Percentiles rank a stretch among this genome's conserved stretches.
Conservation (phyloP, 164 flowering plant species). For the Vitis cinerea region DNA sequence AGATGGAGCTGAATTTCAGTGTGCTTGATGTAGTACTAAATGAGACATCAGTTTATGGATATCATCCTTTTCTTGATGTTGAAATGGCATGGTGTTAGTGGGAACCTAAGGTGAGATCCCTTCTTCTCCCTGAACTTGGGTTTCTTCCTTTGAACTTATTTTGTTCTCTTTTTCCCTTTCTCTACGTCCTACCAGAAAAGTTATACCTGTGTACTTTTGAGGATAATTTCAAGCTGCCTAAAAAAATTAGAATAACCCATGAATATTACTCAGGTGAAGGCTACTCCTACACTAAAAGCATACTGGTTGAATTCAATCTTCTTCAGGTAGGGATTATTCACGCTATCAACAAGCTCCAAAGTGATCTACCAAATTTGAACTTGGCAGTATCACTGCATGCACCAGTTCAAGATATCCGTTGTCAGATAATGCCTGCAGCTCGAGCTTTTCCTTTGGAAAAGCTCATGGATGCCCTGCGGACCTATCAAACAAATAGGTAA, state of each 20-base stretch:
- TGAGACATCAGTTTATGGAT: too few species aligned
- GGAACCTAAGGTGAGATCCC: too few species aligned
- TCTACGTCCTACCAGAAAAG: too few species aligned
- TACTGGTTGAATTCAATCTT: constrained; percentile 8
- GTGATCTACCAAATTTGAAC: constrained; percentile 82
- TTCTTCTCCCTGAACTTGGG: too few species aligned
- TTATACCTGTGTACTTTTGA: too few species aligned
- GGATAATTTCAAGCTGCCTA: too few species aligned
- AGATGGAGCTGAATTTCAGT: too few species aligned
- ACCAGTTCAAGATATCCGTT: constrained; percentile 89
- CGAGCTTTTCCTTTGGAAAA: constrained; percentile 86
- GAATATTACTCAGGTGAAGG: neutral
- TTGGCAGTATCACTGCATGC: constrained; percentile 99
- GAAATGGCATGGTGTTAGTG: too few species aligned
- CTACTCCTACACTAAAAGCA: neutral
- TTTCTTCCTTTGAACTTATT: too few species aligned
- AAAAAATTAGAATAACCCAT: neutral
- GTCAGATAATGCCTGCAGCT: constrained; percentile 98
- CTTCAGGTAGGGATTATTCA: constrained; percentile 87
- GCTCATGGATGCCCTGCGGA: constrained; percentile 70
- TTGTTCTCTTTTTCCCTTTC: too few species aligned
- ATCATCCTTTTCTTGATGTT: too few species aligned
- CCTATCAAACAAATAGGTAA: constrained; percentile 75
- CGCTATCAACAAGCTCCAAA: constrained; percentile 80
- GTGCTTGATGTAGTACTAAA: too few species aligned